Evolutionary conservation across 179 eudicot genomes (phyloP).

Genomic region (Beta corolliflora): DNA sequence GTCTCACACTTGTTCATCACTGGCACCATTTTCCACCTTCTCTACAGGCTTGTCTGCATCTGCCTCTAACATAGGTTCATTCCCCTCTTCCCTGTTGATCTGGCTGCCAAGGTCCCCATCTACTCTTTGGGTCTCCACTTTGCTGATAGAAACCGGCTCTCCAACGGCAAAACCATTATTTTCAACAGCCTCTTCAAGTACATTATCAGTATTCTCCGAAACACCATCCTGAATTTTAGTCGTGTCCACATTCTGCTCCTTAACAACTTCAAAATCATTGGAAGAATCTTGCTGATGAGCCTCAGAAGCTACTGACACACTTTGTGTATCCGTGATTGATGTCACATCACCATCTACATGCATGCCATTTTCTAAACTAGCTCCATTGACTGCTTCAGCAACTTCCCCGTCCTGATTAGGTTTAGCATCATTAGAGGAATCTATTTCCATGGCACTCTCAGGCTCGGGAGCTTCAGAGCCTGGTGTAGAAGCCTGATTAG

Average conservation of each 20-base stretch:
- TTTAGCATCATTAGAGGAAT: constrained; percentile 29
- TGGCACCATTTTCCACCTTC: neutral
- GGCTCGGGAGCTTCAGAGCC: constrained; percentile 30
- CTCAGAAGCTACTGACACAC: constrained; percentile 10
- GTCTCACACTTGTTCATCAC: constrained; percentile 15
- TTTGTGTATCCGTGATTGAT: constrained; percentile 20
- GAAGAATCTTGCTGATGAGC: constrained; percentile 15
- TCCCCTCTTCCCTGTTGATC: constrained; percentile 1
- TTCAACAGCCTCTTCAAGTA: constrained; percentile 16
- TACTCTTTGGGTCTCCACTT: constrained; percentile 17
- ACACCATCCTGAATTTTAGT: constrained; percentile 7
- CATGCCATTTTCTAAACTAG: constrained; percentile 26
- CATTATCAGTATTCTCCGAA: constrained; percentile 5
- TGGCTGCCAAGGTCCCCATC: neutral
- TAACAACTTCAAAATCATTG: constrained; percentile 10
- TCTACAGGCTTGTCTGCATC: constrained; percentile 6
- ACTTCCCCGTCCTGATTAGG: constrained; percentile 16
- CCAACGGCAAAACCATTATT: constrained; percentile 8
- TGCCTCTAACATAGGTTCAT: neutral
- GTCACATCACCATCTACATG: constrained; percentile 30
- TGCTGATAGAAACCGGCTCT: constrained; percentile 15
- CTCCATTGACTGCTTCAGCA: constrained; percentile 21
- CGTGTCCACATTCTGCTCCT: constrained; percentile 20
- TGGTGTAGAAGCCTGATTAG: constrained; percentile 24
- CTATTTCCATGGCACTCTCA: constrained; percentile 32